phyloP scores from a whole-genome alignment of 768 basidiomycete genomes.

The Strobilomyces echinocephalus region DNA sequence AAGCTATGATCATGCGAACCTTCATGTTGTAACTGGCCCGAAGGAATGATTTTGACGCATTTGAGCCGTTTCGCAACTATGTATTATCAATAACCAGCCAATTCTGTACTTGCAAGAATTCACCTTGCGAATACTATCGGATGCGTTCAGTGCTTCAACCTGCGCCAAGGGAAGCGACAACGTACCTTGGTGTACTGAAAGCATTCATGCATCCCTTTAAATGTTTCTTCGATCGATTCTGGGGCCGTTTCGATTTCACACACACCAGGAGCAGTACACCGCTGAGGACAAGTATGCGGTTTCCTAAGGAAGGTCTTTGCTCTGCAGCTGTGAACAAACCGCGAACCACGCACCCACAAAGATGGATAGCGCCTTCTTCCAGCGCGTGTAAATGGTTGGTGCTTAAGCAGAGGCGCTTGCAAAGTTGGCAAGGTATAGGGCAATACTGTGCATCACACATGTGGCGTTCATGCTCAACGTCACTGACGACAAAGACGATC shows the following conservation, averaged over 20 bases:
- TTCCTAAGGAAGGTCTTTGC: constrained; percentile 19
- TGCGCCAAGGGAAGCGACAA: neutral
- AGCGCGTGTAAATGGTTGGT: constrained; percentile 51
- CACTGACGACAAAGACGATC: constrained; percentile 30
- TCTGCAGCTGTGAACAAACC: constrained; percentile 1
- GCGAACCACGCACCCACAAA: constrained; percentile 47
- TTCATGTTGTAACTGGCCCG: constrained; percentile 38
- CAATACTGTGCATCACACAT: constrained; percentile 49
- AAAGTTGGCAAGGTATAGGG: constrained; percentile 50
- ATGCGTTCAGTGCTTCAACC: neutral
- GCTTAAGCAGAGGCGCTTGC: constrained; percentile 46
- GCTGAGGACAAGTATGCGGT: constrained; percentile 45
- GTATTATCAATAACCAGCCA: neutral
- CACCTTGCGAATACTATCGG: constrained; percentile 52
- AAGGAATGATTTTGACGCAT: constrained; percentile 43
- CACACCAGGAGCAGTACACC: constrained; percentile 45
- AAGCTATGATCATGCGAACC: constrained; percentile 50
- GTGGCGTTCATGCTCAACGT: constrained; percentile 44
- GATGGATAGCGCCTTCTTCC: constrained; percentile 37
- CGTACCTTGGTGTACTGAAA: constrained; percentile 61
- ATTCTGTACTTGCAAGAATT: neutral
- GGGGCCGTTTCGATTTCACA: constrained; percentile 57
- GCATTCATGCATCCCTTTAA: constrained; percentile 53
- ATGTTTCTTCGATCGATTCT: constrained; percentile 55
- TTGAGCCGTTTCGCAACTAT: constrained; percentile 46